These are phyloP conservation scores for Claviceps capensis DNA, from an alignment of 2,329 filamentous ascomycete genomes.

Conservation along the genomic window DNA sequence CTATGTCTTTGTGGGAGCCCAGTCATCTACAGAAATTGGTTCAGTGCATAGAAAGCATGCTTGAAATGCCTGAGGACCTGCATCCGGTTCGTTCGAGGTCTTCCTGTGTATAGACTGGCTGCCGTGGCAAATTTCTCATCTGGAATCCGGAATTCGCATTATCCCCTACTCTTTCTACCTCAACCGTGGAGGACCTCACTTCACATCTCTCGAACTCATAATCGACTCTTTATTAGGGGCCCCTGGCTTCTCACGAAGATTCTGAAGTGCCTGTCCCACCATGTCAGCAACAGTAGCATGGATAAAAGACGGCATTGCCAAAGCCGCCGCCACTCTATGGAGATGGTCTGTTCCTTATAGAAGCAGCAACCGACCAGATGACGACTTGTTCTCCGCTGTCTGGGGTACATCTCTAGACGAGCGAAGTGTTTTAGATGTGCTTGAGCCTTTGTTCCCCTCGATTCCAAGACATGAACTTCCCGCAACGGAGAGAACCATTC, in stretches of 20 bases:
- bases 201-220: not conserved
- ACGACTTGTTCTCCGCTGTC: constrained; percentile 7
- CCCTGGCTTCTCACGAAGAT: not conserved
- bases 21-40: not conserved
- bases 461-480: constrained; percentile 5
- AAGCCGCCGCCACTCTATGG: constrained; percentile 5
- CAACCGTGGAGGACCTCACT: not conserved
- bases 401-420: constrained; percentile 5
- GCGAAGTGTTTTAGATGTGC: not conserved
- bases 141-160: not conserved
- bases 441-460: constrained; percentile 4
- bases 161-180: not conserved
- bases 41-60: not conserved
- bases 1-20: not conserved
- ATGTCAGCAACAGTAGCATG: not conserved
- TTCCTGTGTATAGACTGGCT: not conserved
- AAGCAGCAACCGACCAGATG: constrained; percentile 8
- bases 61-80: not conserved
- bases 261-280: not conserved
- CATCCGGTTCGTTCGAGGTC: not conserved
- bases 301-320: not conserved
- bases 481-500: constrained; percentile 5
- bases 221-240: no score
- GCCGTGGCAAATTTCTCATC: not conserved
- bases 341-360: constrained; percentile 10